Conservation (phyloP, 192 early-diverging fungal species). For the Backusella tarrabulga region DNA sequence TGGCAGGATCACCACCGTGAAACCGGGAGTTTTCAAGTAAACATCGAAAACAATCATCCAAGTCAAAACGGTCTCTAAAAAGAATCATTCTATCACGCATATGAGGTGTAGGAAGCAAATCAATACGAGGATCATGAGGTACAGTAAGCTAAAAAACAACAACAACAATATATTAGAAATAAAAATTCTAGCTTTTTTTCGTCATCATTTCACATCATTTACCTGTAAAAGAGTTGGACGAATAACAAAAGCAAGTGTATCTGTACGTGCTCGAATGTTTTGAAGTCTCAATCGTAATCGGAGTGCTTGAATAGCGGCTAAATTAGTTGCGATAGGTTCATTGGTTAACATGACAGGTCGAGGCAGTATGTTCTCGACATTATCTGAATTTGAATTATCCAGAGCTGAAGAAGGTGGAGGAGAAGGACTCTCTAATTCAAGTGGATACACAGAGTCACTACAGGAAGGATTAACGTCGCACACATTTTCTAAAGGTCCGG, state of each 20-base stretch:
- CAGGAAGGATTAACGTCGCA: background rate
- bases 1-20: constrained; percentile 33
- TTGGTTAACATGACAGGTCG: background rate
- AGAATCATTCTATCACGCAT: constrained; percentile 44
- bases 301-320: constrained; percentile 28
- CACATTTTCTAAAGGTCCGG: background rate
- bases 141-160: constrained; percentile 20
- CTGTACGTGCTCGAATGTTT: constrained; percentile 4
- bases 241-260: constrained; percentile 4
- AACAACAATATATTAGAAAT: background rate
- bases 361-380: background rate
- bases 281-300: constrained; percentile 20
- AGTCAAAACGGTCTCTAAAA: constrained; percentile 33
- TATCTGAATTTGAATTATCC: background rate
- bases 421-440: background rate
- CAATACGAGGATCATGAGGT: constrained; percentile 40
- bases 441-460: background rate
- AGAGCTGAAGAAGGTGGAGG: background rate
- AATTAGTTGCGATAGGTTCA: constrained; percentile 5
- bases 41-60: constrained; percentile 34
- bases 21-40: constrained; percentile 20
- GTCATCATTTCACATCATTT: background rate
- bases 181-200: background rate
- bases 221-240: constrained; percentile 32
- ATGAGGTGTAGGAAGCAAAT: constrained; percentile 28